These are phyloP conservation scores for Monascus purpureus DNA, from an alignment of 495 filamentous ascomycete genomes.

Conservation along the genomic window DNA sequence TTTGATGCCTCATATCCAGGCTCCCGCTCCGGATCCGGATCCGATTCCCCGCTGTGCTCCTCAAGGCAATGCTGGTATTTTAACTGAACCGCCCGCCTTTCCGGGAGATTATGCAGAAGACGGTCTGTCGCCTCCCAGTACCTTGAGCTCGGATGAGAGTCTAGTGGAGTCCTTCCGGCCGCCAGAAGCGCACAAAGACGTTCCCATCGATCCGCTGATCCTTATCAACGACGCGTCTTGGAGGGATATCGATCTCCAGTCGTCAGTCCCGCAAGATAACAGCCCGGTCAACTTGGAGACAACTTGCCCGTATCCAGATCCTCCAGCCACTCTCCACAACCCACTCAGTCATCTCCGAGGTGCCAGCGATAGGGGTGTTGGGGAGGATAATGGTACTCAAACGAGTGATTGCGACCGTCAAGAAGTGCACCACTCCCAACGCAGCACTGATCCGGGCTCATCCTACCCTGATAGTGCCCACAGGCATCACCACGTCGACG, in stretches of 20 bases:
- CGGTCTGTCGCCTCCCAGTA: constrained; percentile 5
- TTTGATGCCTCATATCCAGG: constrained; percentile 1
- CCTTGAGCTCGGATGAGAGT: constrained; percentile 7
- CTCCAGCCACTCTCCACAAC: constrained; percentile 4
- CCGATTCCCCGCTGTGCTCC: neutral
- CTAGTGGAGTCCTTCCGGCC: constrained; percentile 4
- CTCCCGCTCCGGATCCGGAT: constrained; percentile 1
- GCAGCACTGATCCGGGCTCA: neutral
- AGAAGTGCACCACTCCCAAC: neutral
- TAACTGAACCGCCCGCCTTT: constrained; percentile 5
- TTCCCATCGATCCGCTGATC: constrained; percentile 8
- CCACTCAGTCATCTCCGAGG: constrained; percentile 3
- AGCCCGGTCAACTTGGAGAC: constrained; percentile 1
- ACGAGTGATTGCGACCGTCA: neutral
- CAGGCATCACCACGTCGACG: neutral
- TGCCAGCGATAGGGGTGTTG: neutral
- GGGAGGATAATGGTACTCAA: neutral
- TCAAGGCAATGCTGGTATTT: constrained; percentile 2
- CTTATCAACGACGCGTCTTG: constrained; percentile 5
- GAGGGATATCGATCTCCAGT: constrained; percentile 1
- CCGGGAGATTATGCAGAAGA: constrained; percentile 2
- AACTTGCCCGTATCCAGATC: constrained; percentile 4
- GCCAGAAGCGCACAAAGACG: constrained; percentile 4
- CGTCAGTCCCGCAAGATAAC: constrained; percentile 1
- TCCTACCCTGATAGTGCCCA: neutral